Evolutionary conservation across 768 basidiomycete species (phyloP), one percentile per base, ranked within the genome.

Genomic region (Lentinula detonsa): DNA sequence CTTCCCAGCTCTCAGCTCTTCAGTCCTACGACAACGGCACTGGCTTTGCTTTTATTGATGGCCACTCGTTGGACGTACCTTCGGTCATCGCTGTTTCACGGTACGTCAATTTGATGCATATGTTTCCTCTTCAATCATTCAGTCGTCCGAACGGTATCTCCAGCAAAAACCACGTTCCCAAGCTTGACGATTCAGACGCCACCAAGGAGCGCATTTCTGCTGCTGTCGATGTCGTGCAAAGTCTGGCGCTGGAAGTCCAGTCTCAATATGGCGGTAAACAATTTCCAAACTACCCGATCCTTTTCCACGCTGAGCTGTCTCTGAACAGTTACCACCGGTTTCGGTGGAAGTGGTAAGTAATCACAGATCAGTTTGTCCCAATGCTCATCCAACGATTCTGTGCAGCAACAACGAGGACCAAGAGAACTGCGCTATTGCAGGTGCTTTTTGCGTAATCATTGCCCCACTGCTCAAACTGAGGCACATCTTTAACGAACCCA

Each of bases 91-190:
- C 10, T 21, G 46, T 48, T 21, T 48, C 46, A 23, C 46, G 92
- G 59, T 92, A 88, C 10, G 91, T 93, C 1, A 93, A 94, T 67
- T 74, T 93, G 7, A 80, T 95, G 66, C 89, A 93, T 65, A 88
- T 91, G 80, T 95, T 94, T 73, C 92, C 90, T 5, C 83, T 94
- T 48, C 28, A 28, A 28, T 4, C 28, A 28, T 28, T 28, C 28
- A 28, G 28, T 28, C 28, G 28, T 3, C 28, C 28, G 28, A 28
- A 28, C 62, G 81, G 93, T 54, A 82, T 95, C 61, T 79, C 90
- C 70, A 86, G 86, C 67, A 91, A 95, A 84, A 81, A 80, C 61
- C 79, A 83, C 15, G 79, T 93, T 48, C 82, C 95, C 45, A 74
- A 77, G 40, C 83, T 84, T 63, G 84, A 90, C 64, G 81, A 94